A percentile compares a stretch with the other conserved stretches of the same genome.
Evolutionary conservation across 2,329 filamentous ascomycete species (phyloP).

Genomic region (Fonsecaea pedrosoi): DNA sequence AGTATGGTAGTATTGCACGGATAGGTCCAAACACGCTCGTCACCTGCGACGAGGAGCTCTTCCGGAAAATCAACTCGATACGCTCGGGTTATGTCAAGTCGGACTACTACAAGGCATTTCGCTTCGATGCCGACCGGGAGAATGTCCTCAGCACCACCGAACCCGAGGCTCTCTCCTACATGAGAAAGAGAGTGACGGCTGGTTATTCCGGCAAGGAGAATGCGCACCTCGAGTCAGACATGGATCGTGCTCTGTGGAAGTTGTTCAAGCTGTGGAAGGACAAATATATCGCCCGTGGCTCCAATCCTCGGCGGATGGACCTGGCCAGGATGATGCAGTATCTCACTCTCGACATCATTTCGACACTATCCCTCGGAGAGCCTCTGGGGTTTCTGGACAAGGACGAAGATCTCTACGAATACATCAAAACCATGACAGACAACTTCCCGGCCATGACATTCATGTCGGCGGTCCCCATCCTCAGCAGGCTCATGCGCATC

Average conservation of each 20-base stretch:
- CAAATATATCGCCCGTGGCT: slow-evolving; percentile 18
- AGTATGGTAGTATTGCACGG: slow-evolving; percentile 46
- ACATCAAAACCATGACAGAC: slow-evolving; percentile 42
- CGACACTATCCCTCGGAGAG: slow-evolving; percentile 58
- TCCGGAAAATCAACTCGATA: slow-evolving; percentile 37
- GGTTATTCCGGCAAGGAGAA: slow-evolving; percentile 45
- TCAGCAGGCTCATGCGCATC: slow-evolving; percentile 1
- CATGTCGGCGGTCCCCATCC: slow-evolving; percentile 4
- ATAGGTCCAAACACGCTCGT: slow-evolving; percentile 59
- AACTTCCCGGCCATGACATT: slow-evolving; percentile 11
- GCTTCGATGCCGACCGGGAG: slow-evolving; percentile 61
- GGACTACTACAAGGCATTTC: slow-evolving; percentile 54
- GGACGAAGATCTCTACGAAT: slow-evolving; percentile 52
- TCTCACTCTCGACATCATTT: slow-evolving; percentile 65
- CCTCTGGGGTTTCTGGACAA: slow-evolving; percentile 54
- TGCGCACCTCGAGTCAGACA: background rate
- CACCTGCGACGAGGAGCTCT: slow-evolving; percentile 58
- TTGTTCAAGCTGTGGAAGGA: slow-evolving; percentile 49
- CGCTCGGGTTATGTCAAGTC: slow-evolving; percentile 39
- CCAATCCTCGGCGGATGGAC: slow-evolving; percentile 48
- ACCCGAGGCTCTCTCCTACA: slow-evolving; percentile 54
- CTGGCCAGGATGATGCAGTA: slow-evolving; percentile 58
- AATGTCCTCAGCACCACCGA: slow-evolving; percentile 62
- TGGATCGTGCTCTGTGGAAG: slow-evolving; percentile 5
- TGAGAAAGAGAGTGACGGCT: slow-evolving; percentile 59